These are phyloP conservation scores for Fusarium solani-melongenae DNA, from an alignment of 2,329 filamentous ascomycete species.

Conservation along the genomic window DNA sequence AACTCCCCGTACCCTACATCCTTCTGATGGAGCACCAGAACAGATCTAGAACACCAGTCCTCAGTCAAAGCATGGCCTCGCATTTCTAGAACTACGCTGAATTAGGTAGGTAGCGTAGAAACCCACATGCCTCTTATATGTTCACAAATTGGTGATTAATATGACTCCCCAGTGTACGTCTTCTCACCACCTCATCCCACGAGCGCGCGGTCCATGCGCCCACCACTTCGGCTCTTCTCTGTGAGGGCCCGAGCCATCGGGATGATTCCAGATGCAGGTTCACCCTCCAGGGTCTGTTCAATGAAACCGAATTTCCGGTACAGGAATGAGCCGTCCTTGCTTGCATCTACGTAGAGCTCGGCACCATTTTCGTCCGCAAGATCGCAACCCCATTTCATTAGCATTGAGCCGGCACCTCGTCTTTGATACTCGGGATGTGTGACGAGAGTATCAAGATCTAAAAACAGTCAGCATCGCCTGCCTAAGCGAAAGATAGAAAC, in stretches of 20 bases:
- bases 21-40: background rate
- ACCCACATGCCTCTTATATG: background rate
- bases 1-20: background rate
- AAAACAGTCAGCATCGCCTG: background rate
- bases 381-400: constrained; percentile 31
- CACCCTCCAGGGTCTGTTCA: background rate
- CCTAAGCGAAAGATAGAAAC: background rate
- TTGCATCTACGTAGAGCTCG: constrained; percentile 33
- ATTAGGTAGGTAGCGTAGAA: background rate
- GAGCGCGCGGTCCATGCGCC: background rate
- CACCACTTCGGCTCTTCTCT: background rate
- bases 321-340: background rate
- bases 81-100: background rate
- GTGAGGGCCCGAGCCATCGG: background rate
- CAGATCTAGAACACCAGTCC: background rate
- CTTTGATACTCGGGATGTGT: constrained; percentile 34
- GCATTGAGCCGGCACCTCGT: constrained; percentile 28
- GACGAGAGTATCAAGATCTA: constrained; percentile 30
- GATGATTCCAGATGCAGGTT: background rate
- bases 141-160: background rate
- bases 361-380: constrained; percentile 24
- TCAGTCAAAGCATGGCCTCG: background rate
- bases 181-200: background rate
- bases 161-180: too few relatives aligned
- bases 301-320: constrained; percentile 9